Evolutionary conservation across 2,329 filamentous ascomycete genomes (phyloP).

Genomic region (Leptoxyphium fumago): DNA sequence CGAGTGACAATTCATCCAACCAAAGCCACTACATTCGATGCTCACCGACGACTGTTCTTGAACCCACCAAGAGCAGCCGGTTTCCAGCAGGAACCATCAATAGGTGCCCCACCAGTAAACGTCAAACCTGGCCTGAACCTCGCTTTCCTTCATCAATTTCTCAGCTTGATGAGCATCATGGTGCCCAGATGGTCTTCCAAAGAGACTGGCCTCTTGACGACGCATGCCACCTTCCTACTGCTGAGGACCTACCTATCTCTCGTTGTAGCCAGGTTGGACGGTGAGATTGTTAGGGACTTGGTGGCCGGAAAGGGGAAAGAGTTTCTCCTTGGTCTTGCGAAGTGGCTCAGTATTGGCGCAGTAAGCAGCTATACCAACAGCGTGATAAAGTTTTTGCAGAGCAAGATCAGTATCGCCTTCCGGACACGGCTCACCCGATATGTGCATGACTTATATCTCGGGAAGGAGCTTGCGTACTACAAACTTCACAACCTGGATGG

Average conservation of each 20-base stretch:
- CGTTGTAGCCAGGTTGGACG: constrained; percentile 81
- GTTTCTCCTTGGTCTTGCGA: constrained; percentile 77
- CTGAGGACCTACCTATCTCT: constrained; percentile 87
- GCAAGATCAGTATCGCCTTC: constrained; percentile 96
- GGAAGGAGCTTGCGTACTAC: constrained; percentile 91
- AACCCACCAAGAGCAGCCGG: constrained; percentile 77
- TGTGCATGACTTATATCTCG: constrained; percentile 92
- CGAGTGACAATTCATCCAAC: constrained; percentile 86
- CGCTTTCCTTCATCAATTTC: constrained; percentile 90
- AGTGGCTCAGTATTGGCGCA: constrained; percentile 90
- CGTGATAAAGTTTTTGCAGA: constrained; percentile 97
- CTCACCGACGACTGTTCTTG: constrained; percentile 81
- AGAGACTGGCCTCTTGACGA: constrained; percentile 77
- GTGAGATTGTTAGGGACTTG: constrained; percentile 88
- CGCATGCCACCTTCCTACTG: constrained; percentile 80
- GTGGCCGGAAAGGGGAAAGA: constrained; percentile 85
- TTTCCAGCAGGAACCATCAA: constrained; percentile 25
- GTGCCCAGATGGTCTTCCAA: constrained; percentile 91
- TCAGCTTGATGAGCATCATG: constrained; percentile 95
- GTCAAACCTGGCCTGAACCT: constrained; percentile 91
- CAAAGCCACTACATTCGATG: constrained; percentile 88
- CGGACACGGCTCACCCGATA: constrained; percentile 87
- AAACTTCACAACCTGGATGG: constrained; percentile 88
- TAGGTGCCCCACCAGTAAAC: constrained; percentile 64
- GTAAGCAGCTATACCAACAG: constrained; percentile 95